Base-by-base conservation (phyloP, 2,329 filamentous ascomycete species). In the Botrytis aclada region DNA sequence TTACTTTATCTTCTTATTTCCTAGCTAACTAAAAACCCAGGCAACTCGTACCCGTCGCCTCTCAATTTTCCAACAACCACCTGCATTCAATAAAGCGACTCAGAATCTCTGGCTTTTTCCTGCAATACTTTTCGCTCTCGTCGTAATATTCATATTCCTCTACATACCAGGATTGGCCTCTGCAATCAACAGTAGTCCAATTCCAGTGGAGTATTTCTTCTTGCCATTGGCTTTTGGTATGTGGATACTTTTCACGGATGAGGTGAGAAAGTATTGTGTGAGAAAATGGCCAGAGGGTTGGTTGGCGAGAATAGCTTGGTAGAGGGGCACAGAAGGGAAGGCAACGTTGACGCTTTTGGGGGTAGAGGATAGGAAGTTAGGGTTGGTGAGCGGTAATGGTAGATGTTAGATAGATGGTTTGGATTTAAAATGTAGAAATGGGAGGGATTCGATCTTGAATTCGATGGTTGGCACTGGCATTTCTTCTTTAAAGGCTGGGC, bases 191-290 rank as follows among this genome's bases (percentile, higher is more conserved):
- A 93, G 90, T 0, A 85, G 88, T 0, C 80, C 82, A 0, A 88
- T 94, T 0, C 90, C 92, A 0, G 88, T 89, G 0, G 91, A 92
- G 80, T 85, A 94, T 77, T 95, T 90, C 87, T 94, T 95, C 80
- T 80, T 95, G 67, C 92, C 92, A 0, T 88, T 92, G 79, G 86
- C 88, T 0, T 93, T 94, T 80, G 93, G 92, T 0, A 74, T 90
- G 43, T 88, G 83, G 0, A 83, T 92, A 39, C 80, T 93, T 69
- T 77, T 89, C 22, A 79, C 92, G 14, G 91, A 94, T 78, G 92
- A 93, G 81, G 82, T 77, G 20, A 85, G 91, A 72, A 93, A 93
- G 80, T 89, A 83, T 70, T 82, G 83, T 34, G 87, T 92, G 2
- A 84, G 90, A 71, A 88, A 80, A 71, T 89, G 85, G 81, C 90